These are phyloP conservation scores for Coemansia sp. DNA, from an alignment of 192 early-diverging fungal species.

Conservation along the genomic window DNA sequence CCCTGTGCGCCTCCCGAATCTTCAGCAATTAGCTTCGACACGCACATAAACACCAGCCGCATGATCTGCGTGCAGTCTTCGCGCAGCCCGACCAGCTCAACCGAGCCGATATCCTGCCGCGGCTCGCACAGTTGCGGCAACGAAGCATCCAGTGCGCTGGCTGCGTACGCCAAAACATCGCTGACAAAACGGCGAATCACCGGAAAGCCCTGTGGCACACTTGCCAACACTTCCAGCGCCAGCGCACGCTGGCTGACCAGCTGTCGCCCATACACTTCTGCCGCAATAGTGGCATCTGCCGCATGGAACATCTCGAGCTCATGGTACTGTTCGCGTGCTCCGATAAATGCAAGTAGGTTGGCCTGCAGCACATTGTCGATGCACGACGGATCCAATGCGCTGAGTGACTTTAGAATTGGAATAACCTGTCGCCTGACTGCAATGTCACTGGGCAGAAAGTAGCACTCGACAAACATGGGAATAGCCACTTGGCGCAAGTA, in stretches of 20 bases:
- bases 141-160: constrained; percentile 16
- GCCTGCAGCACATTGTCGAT: constrained; percentile 26
- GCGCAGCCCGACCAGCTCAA: constrained; percentile 29
- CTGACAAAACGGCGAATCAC: constrained; percentile 24
- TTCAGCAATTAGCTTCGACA: constrained; percentile 29
- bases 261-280: constrained; percentile 21
- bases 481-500: constrained; percentile 32
- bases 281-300: constrained; percentile 8
- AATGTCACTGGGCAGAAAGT: constrained; percentile 31
- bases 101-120: constrained; percentile 21
- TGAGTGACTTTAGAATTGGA: constrained; percentile 27
- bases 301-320: constrained; percentile 14
- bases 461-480: constrained; percentile 46
- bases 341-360: constrained; percentile 37
- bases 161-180: constrained; percentile 27
- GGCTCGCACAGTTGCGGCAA: constrained; percentile 16
- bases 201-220: constrained; percentile 25
- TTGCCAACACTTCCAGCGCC: constrained; percentile 35
- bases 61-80: constrained; percentile 40
- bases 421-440: constrained; percentile 32
- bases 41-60: constrained; percentile 36
- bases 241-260: constrained; percentile 25
- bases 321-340: constrained; percentile 6
- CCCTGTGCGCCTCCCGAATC: neutral
- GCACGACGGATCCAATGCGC: constrained; percentile 20